Base-by-base conservation (phyloP, 164 flowering plant genomes). In the Sedum album region DNA sequence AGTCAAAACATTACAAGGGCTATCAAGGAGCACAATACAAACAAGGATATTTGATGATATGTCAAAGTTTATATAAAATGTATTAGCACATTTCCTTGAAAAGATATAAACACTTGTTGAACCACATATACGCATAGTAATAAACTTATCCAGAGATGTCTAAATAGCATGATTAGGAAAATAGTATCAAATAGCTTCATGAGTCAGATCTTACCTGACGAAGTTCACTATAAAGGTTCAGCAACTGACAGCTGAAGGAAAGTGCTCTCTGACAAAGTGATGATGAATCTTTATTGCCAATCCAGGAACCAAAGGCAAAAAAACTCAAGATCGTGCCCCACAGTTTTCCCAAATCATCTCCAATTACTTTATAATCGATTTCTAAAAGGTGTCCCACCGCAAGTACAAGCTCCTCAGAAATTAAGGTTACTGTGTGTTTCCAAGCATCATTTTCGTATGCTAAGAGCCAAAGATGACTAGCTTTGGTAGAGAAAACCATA, bases 321-420 rank as follows among this genome's bases (percentile, higher is more conserved):
- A 57, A 83, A 23, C 83, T 76, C 61, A 91, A 74, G 73, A 87
- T 70, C 74, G 85, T 67, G 36, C 69, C 74, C 98, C 98, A 94
- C 68, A 89, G 75, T 69, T 75, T 81, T 25, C 75, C 79, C 67
- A 89, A 77, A 75, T 88, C 89, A 80, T 81, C 66, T 36, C 77
- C 89, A 68, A 83, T 36, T 74, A 88, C 95, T 73, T 87, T 81
- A 69, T 91, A 86, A 69, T 91, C 96, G 74, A 87, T 88, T 79
- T 88, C 88, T 69, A 91, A 67, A 31, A 94, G 73, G 71, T 72
- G 77, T 20, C 80, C 78, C 7, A 91, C 65, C 39, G 81, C 73
- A 77, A 73, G 67, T 74, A 87, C 49, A 33, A 87, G 73, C 79
- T 91, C 95, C 77, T 81, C 83, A 31, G 81, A 82, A 51, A 77